A percentile compares a stretch with the other conserved stretches of the same genome.
phyloP scores from a whole-genome alignment of 75 land plant genomes.

The Pseudotsuga menziesii region DNA sequence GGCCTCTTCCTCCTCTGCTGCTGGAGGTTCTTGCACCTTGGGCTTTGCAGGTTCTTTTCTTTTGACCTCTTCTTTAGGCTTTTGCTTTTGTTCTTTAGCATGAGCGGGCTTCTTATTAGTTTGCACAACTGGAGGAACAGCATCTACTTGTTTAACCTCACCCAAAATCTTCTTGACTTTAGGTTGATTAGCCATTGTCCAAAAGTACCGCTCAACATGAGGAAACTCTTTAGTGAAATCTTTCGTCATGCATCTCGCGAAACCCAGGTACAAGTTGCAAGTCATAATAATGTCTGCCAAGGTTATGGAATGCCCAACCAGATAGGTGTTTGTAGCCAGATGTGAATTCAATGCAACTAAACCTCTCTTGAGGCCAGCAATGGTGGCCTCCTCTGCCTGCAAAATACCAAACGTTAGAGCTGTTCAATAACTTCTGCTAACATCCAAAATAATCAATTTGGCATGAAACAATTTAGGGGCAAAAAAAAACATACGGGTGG shows the following conservation, averaged over 20 bases:
- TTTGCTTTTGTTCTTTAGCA: constrained; percentile 29
- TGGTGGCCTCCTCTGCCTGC: constrained; percentile 58
- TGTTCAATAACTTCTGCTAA: not conserved
- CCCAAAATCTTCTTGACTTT: constrained; percentile 70
- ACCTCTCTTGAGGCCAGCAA: constrained; percentile 53
- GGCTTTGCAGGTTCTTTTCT: constrained; percentile 54
- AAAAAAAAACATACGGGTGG: constrained; percentile 54
- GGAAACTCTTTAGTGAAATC: constrained; percentile 76
- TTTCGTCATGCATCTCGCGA: constrained; percentile 45
- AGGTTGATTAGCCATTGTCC: constrained; percentile 92
- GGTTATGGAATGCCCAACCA: constrained; percentile 81
- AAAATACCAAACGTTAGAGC: not conserved
- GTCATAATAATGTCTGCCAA: constrained; percentile 80
- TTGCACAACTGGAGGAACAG: constrained; percentile 56
- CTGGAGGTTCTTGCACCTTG: constrained; percentile 37
- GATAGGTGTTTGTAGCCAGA: constrained; percentile 65
- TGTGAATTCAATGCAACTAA: constrained; percentile 54
- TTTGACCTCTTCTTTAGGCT: constrained; percentile 47
- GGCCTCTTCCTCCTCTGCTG: constrained; percentile 65
- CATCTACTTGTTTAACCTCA: constrained; percentile 59
- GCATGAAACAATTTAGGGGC: not conserved
- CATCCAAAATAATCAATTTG: not conserved
- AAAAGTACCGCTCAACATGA: constrained; percentile 91
- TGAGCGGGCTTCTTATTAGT: constrained; percentile 29
- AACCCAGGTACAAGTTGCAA: constrained; percentile 61